A percentile compares a stretch with the other conserved stretches of the same genome.
Evolutionary conservation across 2,329 filamentous ascomycete genomes (phyloP).

Genomic region (Diaporthe nobilis): DNA sequence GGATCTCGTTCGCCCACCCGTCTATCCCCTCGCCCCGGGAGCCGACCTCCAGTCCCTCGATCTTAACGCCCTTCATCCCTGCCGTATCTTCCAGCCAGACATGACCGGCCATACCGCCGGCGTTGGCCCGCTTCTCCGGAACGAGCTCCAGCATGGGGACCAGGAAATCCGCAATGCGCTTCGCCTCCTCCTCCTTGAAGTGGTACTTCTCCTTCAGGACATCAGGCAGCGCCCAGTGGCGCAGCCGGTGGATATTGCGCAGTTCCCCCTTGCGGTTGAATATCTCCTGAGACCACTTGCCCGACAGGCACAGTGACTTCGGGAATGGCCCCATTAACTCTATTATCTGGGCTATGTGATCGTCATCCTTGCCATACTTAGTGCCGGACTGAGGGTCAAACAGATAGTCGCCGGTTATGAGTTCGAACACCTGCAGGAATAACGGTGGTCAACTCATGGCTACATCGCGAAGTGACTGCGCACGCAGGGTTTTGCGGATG

Average conservation of each 20-base stretch:
- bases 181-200: conserved; percentile 85
- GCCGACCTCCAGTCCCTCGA: conserved; percentile 82
- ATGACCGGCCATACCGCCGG: conserved; percentile 93
- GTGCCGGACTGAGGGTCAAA: conserved; percentile 99
- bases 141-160: conserved; percentile 91
- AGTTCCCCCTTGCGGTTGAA: conserved; percentile 98
- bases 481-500: neutral
- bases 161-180: conserved; percentile 84
- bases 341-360: conserved; percentile 99
- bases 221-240: conserved; percentile 95
- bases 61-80: conserved; percentile 86
- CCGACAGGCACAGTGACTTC: conserved; percentile 89
- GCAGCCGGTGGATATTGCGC: conserved; percentile 94
- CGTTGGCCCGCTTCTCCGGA: conserved; percentile 92
- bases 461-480: neutral
- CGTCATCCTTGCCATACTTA: conserved; percentile 99
- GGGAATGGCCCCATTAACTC: conserved; percentile 95
- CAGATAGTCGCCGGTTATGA: conserved; percentile 98
- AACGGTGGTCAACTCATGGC: neutral
- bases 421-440: conserved; percentile 83
- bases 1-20: conserved; percentile 91
- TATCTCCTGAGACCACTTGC: conserved; percentile 98
- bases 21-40: conserved; percentile 93
- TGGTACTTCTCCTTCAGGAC: conserved; percentile 98
- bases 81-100: conserved; percentile 86